Base-by-base conservation (phyloP, 441 rosid genomes). In the Melastoma candidum region DNA sequence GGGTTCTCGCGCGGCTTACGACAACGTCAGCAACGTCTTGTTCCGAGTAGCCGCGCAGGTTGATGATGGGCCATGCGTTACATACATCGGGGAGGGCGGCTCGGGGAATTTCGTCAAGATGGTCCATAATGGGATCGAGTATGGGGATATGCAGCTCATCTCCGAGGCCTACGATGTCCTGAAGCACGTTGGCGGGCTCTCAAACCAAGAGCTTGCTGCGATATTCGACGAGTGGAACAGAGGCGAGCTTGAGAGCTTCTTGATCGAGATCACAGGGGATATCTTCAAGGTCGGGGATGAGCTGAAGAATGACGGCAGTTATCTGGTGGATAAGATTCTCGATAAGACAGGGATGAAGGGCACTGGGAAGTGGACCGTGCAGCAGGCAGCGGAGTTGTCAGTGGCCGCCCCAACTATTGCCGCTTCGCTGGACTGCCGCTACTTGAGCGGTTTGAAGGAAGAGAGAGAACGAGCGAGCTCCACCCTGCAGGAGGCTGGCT, bases 341-440 rank as follows among this genome's bases (percentile, higher is more conserved):
- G 98, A 90, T 54, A 90, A 90, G 75, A 90, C 98, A 0, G 96
- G 98, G 17, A 90, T 90, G 98, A 90, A 90, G 68, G 98, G 98
- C 3, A 87, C 98, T 0, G 96, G 98, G n/a, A 90, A 90, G 67
- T 90, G 98, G 98, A 90, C 98, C 0, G 95, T 90, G 10, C 96
- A 90, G 71, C 95, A 90, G 63, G 96, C 96, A 1, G 96, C 98
- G 0, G 96, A 90, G 75, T 81, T 90, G 22, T 87, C 95, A 17
- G 87, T 90, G 29, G 98, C 98, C 0, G 96, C 98, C 0, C 98
- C 98, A 1, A 90, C 98, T 0, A 90, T 87, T 8, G 98, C 96
- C 0, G 96, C 96, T 1, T 87, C 95, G 0, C 71, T 90, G 74
- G 98, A 90, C 65, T 81, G 95, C 44, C 68, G 96, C 60, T 90